Percentiles rank a stretch among this genome's conserved stretches.
These are phyloP conservation scores for Silene vulgaris DNA, from an alignment of 179 eudicot species.

Conservation along the genomic window DNA sequence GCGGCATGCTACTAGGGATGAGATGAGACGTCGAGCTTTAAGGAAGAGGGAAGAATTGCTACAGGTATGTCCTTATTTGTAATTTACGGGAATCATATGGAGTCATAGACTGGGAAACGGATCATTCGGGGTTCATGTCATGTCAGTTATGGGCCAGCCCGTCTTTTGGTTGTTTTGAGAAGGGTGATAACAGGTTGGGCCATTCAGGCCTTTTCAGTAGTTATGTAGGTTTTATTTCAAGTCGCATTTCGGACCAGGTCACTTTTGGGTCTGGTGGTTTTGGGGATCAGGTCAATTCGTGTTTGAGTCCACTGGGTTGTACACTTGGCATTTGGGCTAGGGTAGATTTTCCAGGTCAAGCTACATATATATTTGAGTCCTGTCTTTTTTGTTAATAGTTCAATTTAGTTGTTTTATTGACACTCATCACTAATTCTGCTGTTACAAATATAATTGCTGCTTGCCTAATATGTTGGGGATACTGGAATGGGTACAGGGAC, in stretches of 20 bases:
- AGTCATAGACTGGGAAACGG: no score
- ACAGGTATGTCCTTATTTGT: slow-evolving; percentile 47
- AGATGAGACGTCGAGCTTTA: slow-evolving; percentile 90
- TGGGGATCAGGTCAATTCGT: not conserved
- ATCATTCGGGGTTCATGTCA: no score
- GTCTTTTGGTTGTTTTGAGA: no score
- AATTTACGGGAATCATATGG: not conserved
- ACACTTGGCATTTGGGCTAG: no score
- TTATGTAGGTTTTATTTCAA: no score
- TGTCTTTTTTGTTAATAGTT: not conserved
- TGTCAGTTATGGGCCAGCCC: no score
- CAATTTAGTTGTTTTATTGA: not conserved
- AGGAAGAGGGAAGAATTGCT: slow-evolving; percentile 77
- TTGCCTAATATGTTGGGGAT: slow-evolving; percentile 15
- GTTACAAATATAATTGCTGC: not conserved
- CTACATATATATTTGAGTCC: not conserved
- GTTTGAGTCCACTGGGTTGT: no score
- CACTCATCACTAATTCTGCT: not conserved
- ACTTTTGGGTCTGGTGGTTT: not conserved
- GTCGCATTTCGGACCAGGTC: not conserved
- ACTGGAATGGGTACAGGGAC: slow-evolving; percentile 41
- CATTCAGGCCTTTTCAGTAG: no score
- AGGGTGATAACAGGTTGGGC: no score
- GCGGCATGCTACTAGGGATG: slow-evolving; percentile 89
- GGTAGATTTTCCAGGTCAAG: no score